phyloP scores from a whole-genome alignment of 495 filamentous ascomycete genomes.

The Xylaria nigripes region DNA sequence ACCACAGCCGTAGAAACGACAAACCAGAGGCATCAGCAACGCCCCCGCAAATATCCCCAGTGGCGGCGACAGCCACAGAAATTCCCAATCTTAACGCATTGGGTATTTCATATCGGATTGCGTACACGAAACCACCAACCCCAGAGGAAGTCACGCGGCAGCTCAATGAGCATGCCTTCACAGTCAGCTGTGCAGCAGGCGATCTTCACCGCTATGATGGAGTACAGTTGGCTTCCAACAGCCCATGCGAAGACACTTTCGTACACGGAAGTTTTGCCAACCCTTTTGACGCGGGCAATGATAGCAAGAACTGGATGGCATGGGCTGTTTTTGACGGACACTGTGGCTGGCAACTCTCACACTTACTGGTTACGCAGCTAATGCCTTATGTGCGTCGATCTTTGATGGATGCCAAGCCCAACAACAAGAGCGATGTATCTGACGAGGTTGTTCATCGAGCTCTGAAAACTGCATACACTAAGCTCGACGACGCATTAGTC shows the following conservation, averaged over 20 bases:
- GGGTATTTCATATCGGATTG: constrained; percentile 17
- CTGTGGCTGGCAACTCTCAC: constrained; percentile 38
- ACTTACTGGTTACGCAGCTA: constrained; percentile 33
- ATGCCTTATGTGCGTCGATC: constrained; percentile 34
- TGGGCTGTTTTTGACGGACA: constrained; percentile 45
- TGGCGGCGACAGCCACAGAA: not conserved
- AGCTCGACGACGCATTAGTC: constrained; percentile 45
- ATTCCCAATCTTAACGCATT: constrained; percentile 18
- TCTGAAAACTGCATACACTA: constrained; percentile 40
- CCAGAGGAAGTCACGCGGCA: constrained; percentile 19
- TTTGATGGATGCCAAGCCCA: constrained; percentile 20
- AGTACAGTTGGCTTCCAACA: constrained; percentile 38
- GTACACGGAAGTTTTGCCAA: constrained; percentile 37
- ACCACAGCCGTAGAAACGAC: not conserved
- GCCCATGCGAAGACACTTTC: constrained; percentile 41
- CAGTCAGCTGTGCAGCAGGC: constrained; percentile 20
- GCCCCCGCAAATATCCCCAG: not conserved
- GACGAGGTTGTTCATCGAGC: constrained; percentile 31
- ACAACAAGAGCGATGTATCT: constrained; percentile 9
- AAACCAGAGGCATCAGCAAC: not conserved
- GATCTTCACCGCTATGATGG: constrained; percentile 37
- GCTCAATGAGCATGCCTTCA: constrained; percentile 27
- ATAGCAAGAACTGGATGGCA: constrained; percentile 35
- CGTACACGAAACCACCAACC: constrained; percentile 18
- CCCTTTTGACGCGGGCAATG: constrained; percentile 21